phyloP scores from a whole-genome alignment of 2,329 filamentous ascomycete genomes.

The Emmonsiellopsis sp. region DNA sequence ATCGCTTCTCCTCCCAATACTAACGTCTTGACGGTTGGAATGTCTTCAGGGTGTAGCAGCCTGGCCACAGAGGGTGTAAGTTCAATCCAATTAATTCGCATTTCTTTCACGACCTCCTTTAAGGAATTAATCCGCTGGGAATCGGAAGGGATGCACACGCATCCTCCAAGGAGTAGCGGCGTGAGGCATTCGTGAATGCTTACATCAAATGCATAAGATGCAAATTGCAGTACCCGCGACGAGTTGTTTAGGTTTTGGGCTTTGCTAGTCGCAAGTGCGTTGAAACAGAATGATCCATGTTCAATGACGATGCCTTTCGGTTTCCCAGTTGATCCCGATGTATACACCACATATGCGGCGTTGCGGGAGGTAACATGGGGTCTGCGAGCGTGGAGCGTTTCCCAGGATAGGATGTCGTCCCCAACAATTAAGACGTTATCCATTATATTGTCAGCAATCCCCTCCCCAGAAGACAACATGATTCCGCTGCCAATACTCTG shows the following conservation, averaged over 20 bases:
- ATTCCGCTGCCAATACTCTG: conserved; percentile 3
- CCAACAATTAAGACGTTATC: background rate
- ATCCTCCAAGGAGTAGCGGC: conserved; percentile 32
- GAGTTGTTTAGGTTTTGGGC: conserved; percentile 37
- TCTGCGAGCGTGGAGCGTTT: background rate
- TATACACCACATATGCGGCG: conserved; percentile 48
- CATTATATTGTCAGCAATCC: background rate
- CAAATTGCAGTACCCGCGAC: conserved; percentile 31
- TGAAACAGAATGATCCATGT: conserved; percentile 46
- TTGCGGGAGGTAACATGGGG: background rate
- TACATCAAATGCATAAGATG: conserved; percentile 38
- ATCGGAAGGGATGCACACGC: conserved; percentile 37
- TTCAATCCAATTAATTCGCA: conserved; percentile 41
- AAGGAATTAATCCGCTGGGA: conserved; percentile 35
- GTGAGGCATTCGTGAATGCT: conserved; percentile 29
- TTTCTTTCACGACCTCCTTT: conserved; percentile 20
- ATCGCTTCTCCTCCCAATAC: conserved; percentile 33
- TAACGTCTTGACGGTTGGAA: conserved; percentile 22
- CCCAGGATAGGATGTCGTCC: background rate
- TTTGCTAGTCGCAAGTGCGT: conserved; percentile 38
- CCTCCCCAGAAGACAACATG: conserved; percentile 2
- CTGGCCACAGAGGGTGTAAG: conserved; percentile 37
- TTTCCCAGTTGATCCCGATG: conserved; percentile 41
- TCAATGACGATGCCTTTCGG: conserved; percentile 51
- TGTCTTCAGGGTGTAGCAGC: conserved; percentile 18